These are phyloP conservation scores for Epicoccum sorghinum DNA, from an alignment of 2,329 filamentous ascomycete genomes.

Conservation along the genomic window DNA sequence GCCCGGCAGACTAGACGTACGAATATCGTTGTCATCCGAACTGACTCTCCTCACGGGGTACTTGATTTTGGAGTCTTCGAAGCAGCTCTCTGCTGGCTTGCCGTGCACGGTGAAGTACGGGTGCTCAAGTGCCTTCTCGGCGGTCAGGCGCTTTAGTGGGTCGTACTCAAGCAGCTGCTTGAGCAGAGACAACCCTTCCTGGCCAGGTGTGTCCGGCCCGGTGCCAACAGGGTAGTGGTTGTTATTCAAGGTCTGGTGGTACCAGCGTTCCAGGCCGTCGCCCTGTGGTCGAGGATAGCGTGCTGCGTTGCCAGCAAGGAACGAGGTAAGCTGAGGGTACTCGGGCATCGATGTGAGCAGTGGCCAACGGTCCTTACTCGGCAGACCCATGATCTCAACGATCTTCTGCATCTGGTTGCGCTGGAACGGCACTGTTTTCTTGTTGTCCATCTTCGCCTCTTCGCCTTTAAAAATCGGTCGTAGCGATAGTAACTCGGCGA, in stretches of 20 bases:
- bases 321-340: slow-evolving; percentile 70
- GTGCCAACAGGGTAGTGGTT: slow-evolving; percentile 53
- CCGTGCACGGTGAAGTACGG: slow-evolving; percentile 74
- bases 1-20: slow-evolving; percentile 85
- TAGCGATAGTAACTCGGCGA: slow-evolving; percentile 88
- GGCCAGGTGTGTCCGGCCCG: slow-evolving; percentile 48
- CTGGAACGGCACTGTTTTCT: slow-evolving; percentile 97
- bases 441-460: slow-evolving; percentile 98
- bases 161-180: slow-evolving; percentile 89
- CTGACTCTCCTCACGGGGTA: slow-evolving; percentile 91
- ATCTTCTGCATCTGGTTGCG: slow-evolving; percentile 99
- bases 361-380: slow-evolving; percentile 88
- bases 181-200: slow-evolving; percentile 82
- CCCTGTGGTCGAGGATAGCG: slow-evolving; percentile 57
- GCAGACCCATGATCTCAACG: slow-evolving; percentile 92
- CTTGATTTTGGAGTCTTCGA: slow-evolving; percentile 84
- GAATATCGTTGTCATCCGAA: slow-evolving; percentile 94
- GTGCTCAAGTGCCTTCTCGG: slow-evolving; percentile 85
- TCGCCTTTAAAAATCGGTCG: slow-evolving; percentile 98
- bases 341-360: slow-evolving; percentile 85
- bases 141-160: slow-evolving; percentile 84
- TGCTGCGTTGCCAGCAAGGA: slow-evolving; percentile 53
- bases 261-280: slow-evolving; percentile 71
- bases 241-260: slow-evolving; percentile 55
- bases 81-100: slow-evolving; percentile 80